Base-by-base conservation (phyloP, 73 alveolate genomes). In the Paramecium bursaria region DNA sequence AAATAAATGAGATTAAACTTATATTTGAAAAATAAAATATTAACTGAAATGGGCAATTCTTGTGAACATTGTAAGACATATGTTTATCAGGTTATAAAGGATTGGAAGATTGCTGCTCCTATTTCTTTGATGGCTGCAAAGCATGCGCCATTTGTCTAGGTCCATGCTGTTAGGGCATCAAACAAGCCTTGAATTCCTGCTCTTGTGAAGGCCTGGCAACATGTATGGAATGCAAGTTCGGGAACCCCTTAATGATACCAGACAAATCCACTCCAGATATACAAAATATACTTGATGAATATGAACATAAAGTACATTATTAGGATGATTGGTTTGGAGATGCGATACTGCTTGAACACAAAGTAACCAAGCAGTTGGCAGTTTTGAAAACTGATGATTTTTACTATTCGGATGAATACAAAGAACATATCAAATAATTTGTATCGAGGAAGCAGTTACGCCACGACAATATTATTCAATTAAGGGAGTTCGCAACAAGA, bases 301-400 rank as follows among this genome's bases (percentile, higher is more conserved):
- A 67, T 67, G 57, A 31, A 35, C 57, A 35, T 5, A 67, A 42
- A n/a, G 22, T 57, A 10, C 82, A 67, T 67, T 39, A 35, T 11
- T 1, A 39, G 55, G 82, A 67, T 67, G 57, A 67, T 15, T 67
- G 82, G 82, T 67, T 31, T 67, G 82, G 82, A 4, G 82, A 67
- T 15, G 82, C 44, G 57, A 42, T 67, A 5, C 39, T 67, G 21
- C 44, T 67, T 11, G 82, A 67, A 23, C 49, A 67, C 29, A 67
- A 35, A 35, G 2, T 35, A 67, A 33, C 57, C 19, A 67, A 67
- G 11, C 31, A 17, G 5, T n/a, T 67, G 5, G 33, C 55, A 4
- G 29, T 67, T 35, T 15, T 67, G 3, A 67, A 67, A 67, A 46
- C 21, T 30, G 25, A 33, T 35, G 82, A 67, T 3, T 39, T 19